A percentile compares a stretch with the other conserved stretches of the same genome.
These are phyloP conservation scores for Fusarium sp. DNA, from an alignment of 2,329 filamentous ascomycete genomes.

Conservation along the genomic window DNA sequence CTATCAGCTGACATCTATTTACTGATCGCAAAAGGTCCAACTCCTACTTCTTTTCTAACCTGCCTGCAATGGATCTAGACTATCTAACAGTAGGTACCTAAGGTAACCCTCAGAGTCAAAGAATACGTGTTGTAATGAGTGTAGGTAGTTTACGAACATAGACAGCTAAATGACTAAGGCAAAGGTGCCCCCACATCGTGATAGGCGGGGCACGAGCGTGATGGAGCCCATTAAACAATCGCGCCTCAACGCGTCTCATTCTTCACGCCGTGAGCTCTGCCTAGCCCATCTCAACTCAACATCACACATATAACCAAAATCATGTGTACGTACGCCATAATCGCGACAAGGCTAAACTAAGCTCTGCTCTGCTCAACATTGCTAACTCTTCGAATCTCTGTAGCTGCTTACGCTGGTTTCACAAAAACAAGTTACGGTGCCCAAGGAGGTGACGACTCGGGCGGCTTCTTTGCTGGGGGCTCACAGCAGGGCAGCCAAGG, in stretches of 20 bases:
- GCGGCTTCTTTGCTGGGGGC: conserved; percentile 71
- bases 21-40: not conserved
- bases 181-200: conserved; percentile 20
- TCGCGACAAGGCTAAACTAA: not conserved
- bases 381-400: not conserved
- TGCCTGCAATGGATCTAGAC: too few species aligned
- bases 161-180: conserved; percentile 43
- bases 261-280: conserved; percentile 30
- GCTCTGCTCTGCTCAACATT: conserved; percentile 2
- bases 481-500: conserved; percentile 71
- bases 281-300: conserved; percentile 30
- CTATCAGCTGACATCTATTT: too few species aligned
- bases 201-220: conserved; percentile 38
- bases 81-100: too few species aligned
- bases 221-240: conserved; percentile 51
- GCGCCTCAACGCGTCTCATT: conserved; percentile 53
- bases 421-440: conserved; percentile 63
- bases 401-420: conserved; percentile 66
- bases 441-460: conserved; percentile 70
- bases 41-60: too few species aligned
- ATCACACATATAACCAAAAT: conserved; percentile 36
- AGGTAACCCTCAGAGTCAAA: too few species aligned
- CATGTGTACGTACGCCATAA: conserved; percentile 52
- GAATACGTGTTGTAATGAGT: too few species aligned
- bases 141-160: not conserved